phyloP scores from a whole-genome alignment of 108 stramenopile species.

The Conticribra guillardii region DNA sequence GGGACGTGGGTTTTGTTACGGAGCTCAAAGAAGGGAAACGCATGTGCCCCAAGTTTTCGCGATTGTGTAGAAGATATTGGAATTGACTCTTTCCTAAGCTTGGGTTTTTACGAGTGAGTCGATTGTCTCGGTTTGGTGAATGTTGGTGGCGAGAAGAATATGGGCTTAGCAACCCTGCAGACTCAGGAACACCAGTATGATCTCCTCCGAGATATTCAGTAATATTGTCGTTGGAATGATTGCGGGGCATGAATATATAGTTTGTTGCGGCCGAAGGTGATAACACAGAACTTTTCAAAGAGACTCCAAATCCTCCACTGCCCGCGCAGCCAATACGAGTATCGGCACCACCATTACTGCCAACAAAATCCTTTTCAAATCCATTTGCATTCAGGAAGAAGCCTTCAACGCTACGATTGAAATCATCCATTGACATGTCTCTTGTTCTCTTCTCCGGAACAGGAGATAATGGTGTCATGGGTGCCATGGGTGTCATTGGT shows the following conservation, averaged over 20 bases:
- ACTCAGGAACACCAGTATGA: too few relatives aligned
- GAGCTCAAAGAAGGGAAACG: constrained; percentile 13
- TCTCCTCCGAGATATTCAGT: background rate
- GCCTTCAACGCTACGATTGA: background rate
- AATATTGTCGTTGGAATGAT: background rate
- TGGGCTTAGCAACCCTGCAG: too few relatives aligned
- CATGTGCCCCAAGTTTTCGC: constrained; percentile 2
- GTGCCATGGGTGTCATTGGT: background rate
- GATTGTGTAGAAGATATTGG: background rate
- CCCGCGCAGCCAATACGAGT: too few relatives aligned
- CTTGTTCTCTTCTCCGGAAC: background rate
- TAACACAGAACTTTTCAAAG: too few relatives aligned
- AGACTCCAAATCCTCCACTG: constrained; percentile 28
- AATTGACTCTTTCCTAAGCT: background rate
- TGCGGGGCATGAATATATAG: constrained; percentile 12
- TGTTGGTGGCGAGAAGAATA: too few relatives aligned
- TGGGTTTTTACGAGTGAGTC: background rate
- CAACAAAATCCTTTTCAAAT: background rate
- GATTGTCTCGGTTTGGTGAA: background rate
- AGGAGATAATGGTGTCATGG: background rate
- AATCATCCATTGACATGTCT: background rate
- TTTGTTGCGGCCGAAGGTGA: too few relatives aligned
- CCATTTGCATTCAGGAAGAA: background rate
- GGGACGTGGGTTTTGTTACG: background rate
- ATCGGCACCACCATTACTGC: background rate